Evolutionary conservation across 768 basidiomycete species (phyloP).

Genomic region (Suillus luteus): DNA sequence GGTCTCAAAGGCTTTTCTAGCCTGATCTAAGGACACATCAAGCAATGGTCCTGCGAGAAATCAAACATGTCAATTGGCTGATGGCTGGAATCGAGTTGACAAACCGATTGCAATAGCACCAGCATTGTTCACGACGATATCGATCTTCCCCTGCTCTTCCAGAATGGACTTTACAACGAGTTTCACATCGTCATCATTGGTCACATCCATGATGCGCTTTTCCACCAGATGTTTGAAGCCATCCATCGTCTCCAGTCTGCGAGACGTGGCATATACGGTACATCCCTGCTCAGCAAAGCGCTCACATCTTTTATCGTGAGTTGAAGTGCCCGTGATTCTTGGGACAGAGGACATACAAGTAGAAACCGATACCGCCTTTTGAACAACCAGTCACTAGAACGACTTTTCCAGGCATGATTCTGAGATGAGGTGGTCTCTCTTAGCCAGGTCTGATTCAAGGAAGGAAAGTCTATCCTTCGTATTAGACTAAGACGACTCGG

Average conservation of each 20-base stretch:
- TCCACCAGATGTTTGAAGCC: conserved; percentile 52
- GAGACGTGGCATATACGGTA: conserved; percentile 76
- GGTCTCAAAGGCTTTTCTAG: conserved; percentile 59
- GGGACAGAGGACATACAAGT: conserved; percentile 45
- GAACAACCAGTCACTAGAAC: conserved; percentile 77
- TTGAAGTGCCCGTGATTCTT: not conserved
- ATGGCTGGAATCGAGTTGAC: conserved; percentile 14
- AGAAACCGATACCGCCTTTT: conserved; percentile 70
- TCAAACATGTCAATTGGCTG: conserved; percentile 6
- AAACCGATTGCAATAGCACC: conserved; percentile 51
- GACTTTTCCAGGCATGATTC: conserved; percentile 31
- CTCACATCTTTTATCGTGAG: conserved; percentile 50
- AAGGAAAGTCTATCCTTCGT: not conserved
- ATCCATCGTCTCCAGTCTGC: conserved; percentile 57
- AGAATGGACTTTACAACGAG: conserved; percentile 52
- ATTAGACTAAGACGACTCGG: not conserved
- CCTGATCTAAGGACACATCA: conserved; percentile 58
- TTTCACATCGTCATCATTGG: conserved; percentile 55
- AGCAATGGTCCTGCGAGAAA: conserved; percentile 39
- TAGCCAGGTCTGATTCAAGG: not conserved
- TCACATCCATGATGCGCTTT: conserved; percentile 62
- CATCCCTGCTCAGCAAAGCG: conserved; percentile 68
- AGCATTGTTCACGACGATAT: conserved; percentile 80
- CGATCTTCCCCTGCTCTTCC: conserved; percentile 59
- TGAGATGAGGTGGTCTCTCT: not conserved